Evolutionary conservation across 345 rosid genomes (phyloP).

Genomic region (Stellera chamaejasme): DNA sequence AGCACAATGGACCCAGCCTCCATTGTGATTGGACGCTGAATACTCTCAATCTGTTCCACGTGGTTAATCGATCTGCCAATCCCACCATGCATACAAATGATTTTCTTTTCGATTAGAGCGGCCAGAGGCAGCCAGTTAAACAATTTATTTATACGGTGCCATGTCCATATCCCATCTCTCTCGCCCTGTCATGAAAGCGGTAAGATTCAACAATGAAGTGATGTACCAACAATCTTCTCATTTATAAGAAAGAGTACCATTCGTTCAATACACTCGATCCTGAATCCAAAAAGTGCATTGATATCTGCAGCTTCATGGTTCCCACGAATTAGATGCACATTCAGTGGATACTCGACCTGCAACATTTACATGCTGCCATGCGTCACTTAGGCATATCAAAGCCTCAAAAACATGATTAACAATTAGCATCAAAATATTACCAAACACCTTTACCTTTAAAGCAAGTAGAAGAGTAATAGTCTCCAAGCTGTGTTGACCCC

Average conservation of each 20-base stretch:
- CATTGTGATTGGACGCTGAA: slow-evolving; percentile 92
- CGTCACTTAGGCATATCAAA: slow-evolving; percentile 8
- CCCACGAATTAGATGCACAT: slow-evolving; percentile 89
- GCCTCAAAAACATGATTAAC: slow-evolving; percentile 10
- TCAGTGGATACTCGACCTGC: slow-evolving; percentile 78
- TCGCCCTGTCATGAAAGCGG: slow-evolving; percentile 45
- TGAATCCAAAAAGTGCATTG: slow-evolving; percentile 91
- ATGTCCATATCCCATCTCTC: slow-evolving; percentile 91
- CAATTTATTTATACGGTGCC: slow-evolving; percentile 88
- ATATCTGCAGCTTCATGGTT: slow-evolving; percentile 98
- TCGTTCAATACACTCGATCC: slow-evolving; percentile 91
- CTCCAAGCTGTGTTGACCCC: slow-evolving; percentile 93
- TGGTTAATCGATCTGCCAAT: slow-evolving; percentile 92
- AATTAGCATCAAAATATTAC: slow-evolving; percentile 7
- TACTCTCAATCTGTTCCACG: slow-evolving; percentile 79
- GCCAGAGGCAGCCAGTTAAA: slow-evolving; percentile 95
- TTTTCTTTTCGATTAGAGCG: slow-evolving; percentile 83
- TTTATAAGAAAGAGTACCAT: slow-evolving; percentile 44
- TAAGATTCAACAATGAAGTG: slow-evolving; percentile 5
- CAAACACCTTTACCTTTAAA: slow-evolving; percentile 47
- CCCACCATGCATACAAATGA: slow-evolving; percentile 96
- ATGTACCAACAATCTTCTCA: slow-evolving; percentile 13
- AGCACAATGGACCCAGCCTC: slow-evolving; percentile 91
- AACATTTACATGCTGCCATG: slow-evolving; percentile 12
- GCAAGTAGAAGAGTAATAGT: slow-evolving; percentile 87